Conservation (phyloP, 805 yeast species). For the Ogataea saltuana region DNA sequence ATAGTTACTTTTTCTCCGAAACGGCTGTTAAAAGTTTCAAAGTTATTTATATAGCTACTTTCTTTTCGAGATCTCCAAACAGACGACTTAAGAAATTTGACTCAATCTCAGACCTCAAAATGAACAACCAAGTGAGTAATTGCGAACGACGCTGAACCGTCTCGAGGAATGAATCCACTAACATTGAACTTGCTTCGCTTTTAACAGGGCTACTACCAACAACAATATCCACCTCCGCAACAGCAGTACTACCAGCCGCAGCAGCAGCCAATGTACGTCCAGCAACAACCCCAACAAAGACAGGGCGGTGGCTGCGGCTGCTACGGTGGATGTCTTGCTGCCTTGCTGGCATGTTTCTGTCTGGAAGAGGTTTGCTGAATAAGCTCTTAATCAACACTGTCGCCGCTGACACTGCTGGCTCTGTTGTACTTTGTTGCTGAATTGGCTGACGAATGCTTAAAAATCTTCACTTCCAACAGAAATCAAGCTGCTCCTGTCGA, state of each 20-base stretch:
- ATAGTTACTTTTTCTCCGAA: slow-evolving; percentile 1
- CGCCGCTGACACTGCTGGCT: too few species aligned
- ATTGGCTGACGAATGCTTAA: too few species aligned
- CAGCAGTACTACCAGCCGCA: slow-evolving; percentile 26
- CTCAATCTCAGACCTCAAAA: not conserved
- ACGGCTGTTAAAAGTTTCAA: slow-evolving; percentile 3
- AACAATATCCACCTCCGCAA: slow-evolving; percentile 14
- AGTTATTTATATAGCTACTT: not conserved
- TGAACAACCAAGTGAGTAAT: slow-evolving; percentile 10
- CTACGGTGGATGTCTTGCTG: slow-evolving; percentile 25
- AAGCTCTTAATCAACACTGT: too few species aligned
- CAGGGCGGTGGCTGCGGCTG: slow-evolving; percentile 21
- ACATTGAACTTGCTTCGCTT: not conserved
- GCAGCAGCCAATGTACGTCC: slow-evolving; percentile 28
- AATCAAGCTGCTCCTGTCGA: not conserved
- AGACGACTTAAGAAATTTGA: not conserved
- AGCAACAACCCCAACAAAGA: slow-evolving; percentile 23
- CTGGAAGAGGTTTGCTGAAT: slow-evolving; percentile 20
- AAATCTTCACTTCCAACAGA: too few species aligned
- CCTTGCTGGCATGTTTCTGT: slow-evolving; percentile 25
- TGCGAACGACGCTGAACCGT: not conserved
- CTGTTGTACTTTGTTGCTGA: too few species aligned
- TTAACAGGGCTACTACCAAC: slow-evolving; percentile 26
- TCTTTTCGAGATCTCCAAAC: not conserved
- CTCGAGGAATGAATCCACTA: not conserved